Base-by-base conservation (phyloP, 2,329 filamentous ascomycete genomes). In the Aspergillus oerlinghausenensis region DNA sequence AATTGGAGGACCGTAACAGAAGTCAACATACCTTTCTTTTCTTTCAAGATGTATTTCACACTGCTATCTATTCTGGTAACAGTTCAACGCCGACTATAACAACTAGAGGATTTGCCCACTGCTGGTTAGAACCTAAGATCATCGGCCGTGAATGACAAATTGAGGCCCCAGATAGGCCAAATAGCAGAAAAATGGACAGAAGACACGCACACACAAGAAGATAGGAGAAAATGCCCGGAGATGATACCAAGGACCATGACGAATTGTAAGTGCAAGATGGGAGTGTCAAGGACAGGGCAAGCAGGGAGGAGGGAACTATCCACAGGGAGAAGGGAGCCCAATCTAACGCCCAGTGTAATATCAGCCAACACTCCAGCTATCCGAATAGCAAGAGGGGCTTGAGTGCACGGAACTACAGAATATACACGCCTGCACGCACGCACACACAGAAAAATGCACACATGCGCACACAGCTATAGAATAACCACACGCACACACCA, bases 21-120 rank as follows among this genome's bases (percentile, higher is more conserved):
- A 26, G 21, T 26, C 23, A 40, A 57, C 55, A 47, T 55, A 60
- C 57, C 57, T 55, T 56, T 19, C 42, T 38, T 55, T 56, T 25
- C 42, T 38, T 23, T 26, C 19, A 47, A 23, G 21, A 25, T 47
- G 6, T 26, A 47, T 26, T 38, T 47, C 19, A 47, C 43, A 23
- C 21, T 7, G 21, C 43, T 47, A 47, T 47, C 43, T 47, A 23
- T 25, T 25, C 4, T 23, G 21, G 14, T 21, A 47, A 47, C 21
- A 25, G 43, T 47, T 47, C 21, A 47, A 47, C 23, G 43, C 11
- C 17, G 43, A 14, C 21, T 47, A 47, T 47, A 47, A 23, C 21
- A 47, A 23, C 43, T 47, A 47, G 43, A 47, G 43, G 43, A 47
- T 25, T 38, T 38, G 43, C 43, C 21, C 9, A 47, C 9, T 47